Evolutionary conservation across 306 rosid genomes (phyloP).

Genomic region (Macrotyloma uniflorum): DNA sequence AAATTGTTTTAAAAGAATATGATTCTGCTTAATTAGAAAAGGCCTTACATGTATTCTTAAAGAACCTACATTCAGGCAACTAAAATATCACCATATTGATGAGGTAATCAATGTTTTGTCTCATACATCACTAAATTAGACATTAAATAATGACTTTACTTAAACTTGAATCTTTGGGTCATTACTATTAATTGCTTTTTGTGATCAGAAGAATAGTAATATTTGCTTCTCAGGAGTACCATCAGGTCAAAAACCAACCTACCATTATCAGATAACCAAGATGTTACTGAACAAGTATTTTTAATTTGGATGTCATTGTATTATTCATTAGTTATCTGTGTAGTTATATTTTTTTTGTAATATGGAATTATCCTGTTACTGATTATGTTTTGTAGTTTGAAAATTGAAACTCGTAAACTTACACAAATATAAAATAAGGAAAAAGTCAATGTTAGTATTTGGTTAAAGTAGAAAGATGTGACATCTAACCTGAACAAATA

Average conservation of each 20-base stretch:
- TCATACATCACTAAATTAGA: neutral
- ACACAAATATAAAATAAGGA: neutral
- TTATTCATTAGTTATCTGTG: neutral
- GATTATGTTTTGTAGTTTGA: neutral
- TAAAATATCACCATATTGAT: neutral
- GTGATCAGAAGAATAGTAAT: neutral
- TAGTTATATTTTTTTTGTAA: too few relatives aligned
- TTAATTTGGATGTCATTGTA: neutral
- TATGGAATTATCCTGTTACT: neutral
- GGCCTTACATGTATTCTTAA: neutral
- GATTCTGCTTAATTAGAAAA: neutral
- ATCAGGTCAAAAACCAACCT: neutral
- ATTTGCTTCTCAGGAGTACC: neutral
- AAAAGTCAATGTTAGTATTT: neutral
- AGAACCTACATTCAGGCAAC: neutral
- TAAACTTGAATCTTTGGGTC: neutral
- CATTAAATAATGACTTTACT: neutral
- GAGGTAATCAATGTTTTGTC: neutral
- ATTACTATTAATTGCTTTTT: neutral
- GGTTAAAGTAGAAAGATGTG: neutral
- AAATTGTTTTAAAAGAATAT: neutral
- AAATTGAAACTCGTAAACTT: neutral
- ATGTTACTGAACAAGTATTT: too few relatives aligned
- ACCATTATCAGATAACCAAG: too few relatives aligned
- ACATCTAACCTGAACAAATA: neutral